Conservation (phyloP, 73 alveolate genomes). For the Blepharisma japonicum region DNA sequence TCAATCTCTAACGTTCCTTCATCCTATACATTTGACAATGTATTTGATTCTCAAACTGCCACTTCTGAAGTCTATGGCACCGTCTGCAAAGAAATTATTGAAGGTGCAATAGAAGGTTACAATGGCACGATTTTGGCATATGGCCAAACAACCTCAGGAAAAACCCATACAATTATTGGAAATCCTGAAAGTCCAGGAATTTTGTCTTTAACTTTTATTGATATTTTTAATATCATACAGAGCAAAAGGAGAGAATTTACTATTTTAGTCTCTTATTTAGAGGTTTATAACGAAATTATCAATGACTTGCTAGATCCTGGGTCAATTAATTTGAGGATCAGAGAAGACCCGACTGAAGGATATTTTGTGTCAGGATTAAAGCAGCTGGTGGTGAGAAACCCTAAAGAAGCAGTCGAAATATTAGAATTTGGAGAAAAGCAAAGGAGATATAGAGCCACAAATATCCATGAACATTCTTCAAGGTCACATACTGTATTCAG, state of each 20-base stretch:
- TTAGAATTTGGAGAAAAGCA: conserved; percentile 94
- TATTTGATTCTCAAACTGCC: conserved; percentile 75
- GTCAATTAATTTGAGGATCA: conserved; percentile 48
- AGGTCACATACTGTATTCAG: conserved; percentile 94
- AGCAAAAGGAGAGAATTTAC: conserved; percentile 57
- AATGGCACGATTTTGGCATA: conserved; percentile 92
- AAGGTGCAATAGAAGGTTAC: conserved; percentile 84
- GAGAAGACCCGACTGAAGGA: conserved; percentile 72
- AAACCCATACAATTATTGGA: conserved; percentile 96
- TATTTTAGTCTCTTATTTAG: conserved; percentile 88
- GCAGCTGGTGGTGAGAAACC: conserved; percentile 51
- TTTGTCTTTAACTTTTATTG: conserved; percentile 85
- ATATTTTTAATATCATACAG: conserved; percentile 71
- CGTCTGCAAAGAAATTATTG: conserved; percentile 84
- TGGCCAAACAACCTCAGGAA: conserved; percentile 97
- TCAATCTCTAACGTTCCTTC: conserved; percentile 25
- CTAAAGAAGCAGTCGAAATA: conserved; percentile 64
- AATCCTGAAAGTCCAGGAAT: conserved; percentile 86
- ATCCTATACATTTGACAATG: conserved; percentile 68
- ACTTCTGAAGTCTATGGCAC: conserved; percentile 85
- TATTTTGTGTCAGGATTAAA: conserved; percentile 53
- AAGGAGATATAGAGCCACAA: conserved; percentile 87
- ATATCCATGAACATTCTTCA: conserved; percentile 91
- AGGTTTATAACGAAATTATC: conserved; percentile 91
- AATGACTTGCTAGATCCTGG: conserved; percentile 86